phyloP scores from a whole-genome alignment of 805 yeast genomes.

The Debaryomyces hansenii region DNA sequence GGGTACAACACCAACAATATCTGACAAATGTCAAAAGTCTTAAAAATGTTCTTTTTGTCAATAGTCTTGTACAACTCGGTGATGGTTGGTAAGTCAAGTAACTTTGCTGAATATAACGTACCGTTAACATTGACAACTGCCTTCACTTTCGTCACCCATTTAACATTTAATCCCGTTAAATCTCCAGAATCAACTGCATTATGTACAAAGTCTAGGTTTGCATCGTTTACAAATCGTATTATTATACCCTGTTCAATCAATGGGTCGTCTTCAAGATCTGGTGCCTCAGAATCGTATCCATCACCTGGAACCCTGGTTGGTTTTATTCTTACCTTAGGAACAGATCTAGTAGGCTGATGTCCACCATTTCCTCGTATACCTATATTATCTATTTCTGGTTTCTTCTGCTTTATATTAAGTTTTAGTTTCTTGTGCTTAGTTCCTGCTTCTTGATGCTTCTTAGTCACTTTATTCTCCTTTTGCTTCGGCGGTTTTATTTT shows the following conservation, averaged over 20 bases:
- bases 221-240: constrained; percentile 69
- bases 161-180: constrained; percentile 65
- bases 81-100: constrained; percentile 87
- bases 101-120: constrained; percentile 72
- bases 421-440: constrained; percentile 23
- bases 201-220: constrained; percentile 69
- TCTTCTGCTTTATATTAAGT: constrained; percentile 11
- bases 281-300: constrained; percentile 96
- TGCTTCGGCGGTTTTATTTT: constrained; percentile 21
- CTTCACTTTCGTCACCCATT: constrained; percentile 79
- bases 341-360: constrained; percentile 10
- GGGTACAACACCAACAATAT: constrained; percentile 72
- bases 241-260: constrained; percentile 83
- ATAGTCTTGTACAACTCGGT: constrained; percentile 86
- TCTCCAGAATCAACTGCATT: constrained; percentile 79
- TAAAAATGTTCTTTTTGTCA: constrained; percentile 85
- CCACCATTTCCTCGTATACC: not conserved
- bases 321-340: constrained; percentile 52
- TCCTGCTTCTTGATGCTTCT: constrained; percentile 6
- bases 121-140: constrained; percentile 76
- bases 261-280: constrained; percentile 95
- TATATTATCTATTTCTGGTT: constrained; percentile 2
- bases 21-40: constrained; percentile 83
- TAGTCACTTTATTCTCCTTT: constrained; percentile 1
- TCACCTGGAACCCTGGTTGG: constrained; percentile 82